These are phyloP conservation scores for Diaporthe caulivora DNA, from an alignment of 2,329 filamentous ascomycete species.

Conservation along the genomic window DNA sequence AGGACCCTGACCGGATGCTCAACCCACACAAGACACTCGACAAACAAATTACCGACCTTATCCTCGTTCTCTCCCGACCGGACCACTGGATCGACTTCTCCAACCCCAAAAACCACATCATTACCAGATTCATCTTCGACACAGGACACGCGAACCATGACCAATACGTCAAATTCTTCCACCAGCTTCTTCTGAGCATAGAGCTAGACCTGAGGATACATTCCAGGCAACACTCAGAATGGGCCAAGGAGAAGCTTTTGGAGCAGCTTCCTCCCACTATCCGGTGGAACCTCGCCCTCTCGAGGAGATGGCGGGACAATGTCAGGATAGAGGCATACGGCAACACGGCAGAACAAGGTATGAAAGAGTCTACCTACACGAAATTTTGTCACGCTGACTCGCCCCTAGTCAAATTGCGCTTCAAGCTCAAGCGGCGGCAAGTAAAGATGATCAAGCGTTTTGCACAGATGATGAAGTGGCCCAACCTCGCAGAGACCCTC, in stretches of 20 bases:
- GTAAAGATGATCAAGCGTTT: constrained; percentile 77
- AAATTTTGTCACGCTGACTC: constrained; percentile 7
- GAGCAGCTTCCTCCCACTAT: constrained; percentile 76
- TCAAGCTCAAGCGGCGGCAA: constrained; percentile 75
- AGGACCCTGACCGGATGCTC: constrained; percentile 73
- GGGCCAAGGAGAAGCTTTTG: constrained; percentile 74
- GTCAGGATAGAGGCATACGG: constrained; percentile 75
- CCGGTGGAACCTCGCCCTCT: constrained; percentile 80
- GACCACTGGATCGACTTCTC: constrained; percentile 80
- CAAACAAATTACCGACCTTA: constrained; percentile 79
- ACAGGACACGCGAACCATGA: constrained; percentile 65
- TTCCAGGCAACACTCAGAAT: constrained; percentile 69
- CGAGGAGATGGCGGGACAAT: constrained; percentile 78
- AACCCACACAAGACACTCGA: constrained; percentile 75
- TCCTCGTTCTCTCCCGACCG: constrained; percentile 75
- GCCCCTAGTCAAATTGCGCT: constrained; percentile 67
- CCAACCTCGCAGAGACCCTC: constrained; percentile 75
- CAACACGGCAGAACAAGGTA: constrained; percentile 63
- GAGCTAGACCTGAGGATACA: constrained; percentile 80
- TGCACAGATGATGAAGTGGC: constrained; percentile 81
- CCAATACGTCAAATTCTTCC: constrained; percentile 77
- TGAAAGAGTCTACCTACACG: constrained; percentile 40
- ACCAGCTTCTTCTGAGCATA: constrained; percentile 80
- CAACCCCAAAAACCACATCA: constrained; percentile 76
- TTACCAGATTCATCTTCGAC: constrained; percentile 79